Evolutionary conservation across 495 filamentous ascomycete species (phyloP), one percentile per base, ranked within the genome.

Genomic region (Penicillium robsamsonii): DNA sequence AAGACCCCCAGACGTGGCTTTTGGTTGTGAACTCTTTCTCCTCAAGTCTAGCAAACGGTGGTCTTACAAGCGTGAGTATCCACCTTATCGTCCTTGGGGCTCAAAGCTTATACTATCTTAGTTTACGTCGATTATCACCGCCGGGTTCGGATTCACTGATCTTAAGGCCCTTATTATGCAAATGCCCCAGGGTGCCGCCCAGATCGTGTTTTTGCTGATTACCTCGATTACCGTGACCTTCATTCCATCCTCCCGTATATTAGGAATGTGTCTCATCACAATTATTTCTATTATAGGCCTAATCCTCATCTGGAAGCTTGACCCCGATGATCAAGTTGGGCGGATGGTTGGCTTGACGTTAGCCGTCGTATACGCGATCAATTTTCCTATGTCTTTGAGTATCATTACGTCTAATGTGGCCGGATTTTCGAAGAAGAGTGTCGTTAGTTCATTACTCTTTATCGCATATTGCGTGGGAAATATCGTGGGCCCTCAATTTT

Each of bases 381-480:
- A 81, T 31, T 81, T 84, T 61, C 83, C 84, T 0, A 76, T 81
- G 1, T 65, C 82, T 0, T 64, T 86, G 18, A 78, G 75, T 33
- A 61, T 86, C 13, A 79, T 86, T 48, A 77, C 71, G 0, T 81
- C 78, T 7, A 87, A 87, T 55, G 78, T 88, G 1, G 82, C 81
- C 3, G 84, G 65, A 1, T 68, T 65, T 31, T 61, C 69, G 2
- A 72, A 72, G 44, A 70, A 68, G 22, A 62, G 61, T 37, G 60
- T 66, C 0, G 60, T 62, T 0, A 61, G 60, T 12, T 63, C 65
- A 3, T 35, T 68, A 15, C 15, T 70, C 17, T 71, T 73, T 42
- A 65, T 66, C 15, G 77, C 75, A 3, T 84, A 82, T 57, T 83
- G 79, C 51, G 67, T 82, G n/a, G 80, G 80, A 1, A 84, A 83